A percentile compares a stretch with the other conserved stretches of the same genome.
Evolutionary conservation across 177 flowering plant genomes (phyloP).

Genomic region (Tripterygium wilfordii): DNA sequence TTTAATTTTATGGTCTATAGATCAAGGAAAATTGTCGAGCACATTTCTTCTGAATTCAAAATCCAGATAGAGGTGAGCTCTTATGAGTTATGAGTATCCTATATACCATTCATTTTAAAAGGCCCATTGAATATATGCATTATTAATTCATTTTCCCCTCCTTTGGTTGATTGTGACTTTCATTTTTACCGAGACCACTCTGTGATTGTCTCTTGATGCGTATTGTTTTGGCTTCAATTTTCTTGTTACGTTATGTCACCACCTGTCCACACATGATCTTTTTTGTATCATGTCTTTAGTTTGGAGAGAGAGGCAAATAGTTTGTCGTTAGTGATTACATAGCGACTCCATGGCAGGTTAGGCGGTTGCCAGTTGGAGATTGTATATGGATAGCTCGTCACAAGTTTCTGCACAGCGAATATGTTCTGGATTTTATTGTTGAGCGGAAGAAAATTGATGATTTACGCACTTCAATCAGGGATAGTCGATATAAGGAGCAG

Average conservation of each 20-base stretch:
- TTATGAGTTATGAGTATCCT: too few relatives aligned
- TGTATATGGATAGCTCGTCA: constrained; percentile 93
- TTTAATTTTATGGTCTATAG: constrained; percentile 29
- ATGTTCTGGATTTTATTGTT: constrained; percentile 92
- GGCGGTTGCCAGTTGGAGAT: constrained; percentile 90
- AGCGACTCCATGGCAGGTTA: constrained; percentile 41
- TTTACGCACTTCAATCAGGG: constrained; percentile 73
- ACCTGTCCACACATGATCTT: too few relatives aligned
- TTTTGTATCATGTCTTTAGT: neutral
- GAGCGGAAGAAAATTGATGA: constrained; percentile 94
- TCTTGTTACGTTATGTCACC: too few relatives aligned
- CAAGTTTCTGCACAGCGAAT: constrained; percentile 49
- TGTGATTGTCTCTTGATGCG: too few relatives aligned
- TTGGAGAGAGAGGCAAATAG: neutral
- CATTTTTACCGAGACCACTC: too few relatives aligned
- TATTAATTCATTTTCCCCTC: too few relatives aligned
- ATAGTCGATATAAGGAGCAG: constrained; percentile 88
- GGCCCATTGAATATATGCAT: too few relatives aligned
- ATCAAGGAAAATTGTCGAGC: constrained; percentile 59
- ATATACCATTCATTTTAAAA: too few relatives aligned
- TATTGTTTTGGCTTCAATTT: too few relatives aligned
- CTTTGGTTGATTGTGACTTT: too few relatives aligned
- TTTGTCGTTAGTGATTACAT: neutral
- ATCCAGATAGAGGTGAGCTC: constrained; percentile 60
- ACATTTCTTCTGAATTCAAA: constrained; percentile 52